phyloP scores from a whole-genome alignment of 208 protist species.

The Acanthamoeba rhysodes region DNA sequence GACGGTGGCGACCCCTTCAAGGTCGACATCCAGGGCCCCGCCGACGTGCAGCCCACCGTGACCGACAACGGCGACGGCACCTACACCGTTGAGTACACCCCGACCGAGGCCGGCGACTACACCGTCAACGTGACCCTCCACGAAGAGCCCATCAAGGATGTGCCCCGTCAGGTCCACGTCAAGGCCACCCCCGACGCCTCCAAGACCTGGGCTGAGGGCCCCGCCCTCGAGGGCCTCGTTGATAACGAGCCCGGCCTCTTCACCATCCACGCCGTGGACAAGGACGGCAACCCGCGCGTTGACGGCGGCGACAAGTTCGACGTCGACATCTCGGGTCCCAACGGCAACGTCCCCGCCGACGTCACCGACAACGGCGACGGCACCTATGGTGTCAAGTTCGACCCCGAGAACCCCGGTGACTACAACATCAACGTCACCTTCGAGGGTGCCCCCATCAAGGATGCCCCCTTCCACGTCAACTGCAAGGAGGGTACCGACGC shows the following conservation, averaged over 20 bases:
- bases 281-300: slow-evolving; percentile 82
- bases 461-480: slow-evolving; percentile 85
- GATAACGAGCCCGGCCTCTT: slow-evolving; percentile 84
- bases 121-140: slow-evolving; percentile 81
- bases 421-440: slow-evolving; percentile 84
- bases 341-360: slow-evolving; percentile 78
- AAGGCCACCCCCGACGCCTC: slow-evolving; percentile 80
- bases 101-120: slow-evolving; percentile 77
- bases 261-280: slow-evolving; percentile 84
- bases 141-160: slow-evolving; percentile 80
- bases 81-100: slow-evolving; percentile 85
- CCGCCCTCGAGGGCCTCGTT: slow-evolving; percentile 73
- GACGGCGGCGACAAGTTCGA: slow-evolving; percentile 84
- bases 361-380: slow-evolving; percentile 86
- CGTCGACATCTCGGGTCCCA: slow-evolving; percentile 82
- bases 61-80: slow-evolving; percentile 89
- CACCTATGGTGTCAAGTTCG: slow-evolving; percentile 85
- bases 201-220: slow-evolving; percentile 75
- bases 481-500: slow-evolving; percentile 83
- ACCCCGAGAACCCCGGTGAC: slow-evolving; percentile 78
- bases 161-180: slow-evolving; percentile 80
- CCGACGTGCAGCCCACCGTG: slow-evolving; percentile 81
- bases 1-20: slow-evolving; percentile 85
- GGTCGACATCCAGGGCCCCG: slow-evolving; percentile 81
- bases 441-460: slow-evolving; percentile 85